Evolutionary conservation across 257 asterid genomes (phyloP).

Genomic region (Dorcoceras hygrometricum): DNA sequence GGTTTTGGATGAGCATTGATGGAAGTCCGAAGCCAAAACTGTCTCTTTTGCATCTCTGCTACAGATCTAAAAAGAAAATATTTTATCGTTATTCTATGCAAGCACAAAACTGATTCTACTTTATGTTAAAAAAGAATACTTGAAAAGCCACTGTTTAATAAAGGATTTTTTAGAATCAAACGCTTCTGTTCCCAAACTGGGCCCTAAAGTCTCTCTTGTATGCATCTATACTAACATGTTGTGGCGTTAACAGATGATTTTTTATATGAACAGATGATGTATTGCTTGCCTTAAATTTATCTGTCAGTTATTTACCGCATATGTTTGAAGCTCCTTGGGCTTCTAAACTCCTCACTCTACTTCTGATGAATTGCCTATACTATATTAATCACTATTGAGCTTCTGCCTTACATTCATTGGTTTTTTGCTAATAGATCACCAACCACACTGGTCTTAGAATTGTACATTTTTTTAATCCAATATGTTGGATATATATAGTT

Average conservation of each 20-base stretch:
- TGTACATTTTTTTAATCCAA: too few relatives aligned
- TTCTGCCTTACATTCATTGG: too few relatives aligned
- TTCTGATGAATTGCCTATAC: too few relatives aligned
- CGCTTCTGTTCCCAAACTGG: neutral
- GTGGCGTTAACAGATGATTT: too few relatives aligned
- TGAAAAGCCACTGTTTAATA: neutral
- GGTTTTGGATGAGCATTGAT: neutral
- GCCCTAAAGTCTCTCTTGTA: neutral
- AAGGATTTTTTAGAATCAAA: too few relatives aligned
- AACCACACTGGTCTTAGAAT: too few relatives aligned
- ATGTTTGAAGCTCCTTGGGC: neutral
- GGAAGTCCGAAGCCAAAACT: neutral
- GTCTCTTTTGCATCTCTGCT: neutral
- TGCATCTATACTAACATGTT: neutral
- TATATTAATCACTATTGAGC: too few relatives aligned
- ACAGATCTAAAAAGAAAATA: too few relatives aligned
- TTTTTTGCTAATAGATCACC: too few relatives aligned
- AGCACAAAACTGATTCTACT: neutral
- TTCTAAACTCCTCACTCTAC: too few relatives aligned
- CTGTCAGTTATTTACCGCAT: neutral
- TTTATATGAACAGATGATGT: neutral
- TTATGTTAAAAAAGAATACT: neutral
- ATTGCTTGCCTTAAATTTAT: neutral
- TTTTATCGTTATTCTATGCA: neutral
- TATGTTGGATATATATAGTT: too few relatives aligned